Evolutionary conservation across 192 early-diverging fungal species (phyloP).

Genomic region (Allomyces macrogynus): DNA sequence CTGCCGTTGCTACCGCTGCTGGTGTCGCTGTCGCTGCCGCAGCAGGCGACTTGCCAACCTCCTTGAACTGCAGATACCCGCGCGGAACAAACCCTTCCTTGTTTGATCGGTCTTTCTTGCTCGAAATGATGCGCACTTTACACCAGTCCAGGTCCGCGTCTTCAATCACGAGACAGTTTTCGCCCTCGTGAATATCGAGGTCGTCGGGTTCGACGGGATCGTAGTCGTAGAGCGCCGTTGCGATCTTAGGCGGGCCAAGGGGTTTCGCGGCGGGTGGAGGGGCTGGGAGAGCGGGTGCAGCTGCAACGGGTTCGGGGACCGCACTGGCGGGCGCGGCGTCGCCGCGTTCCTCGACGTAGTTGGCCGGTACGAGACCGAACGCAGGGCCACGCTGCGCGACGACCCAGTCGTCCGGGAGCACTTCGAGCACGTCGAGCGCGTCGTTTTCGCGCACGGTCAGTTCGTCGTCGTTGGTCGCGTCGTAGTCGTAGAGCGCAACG

Average conservation of each 20-base stretch:
- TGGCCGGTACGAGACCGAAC: constrained; percentile 63
- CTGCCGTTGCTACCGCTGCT: not conserved
- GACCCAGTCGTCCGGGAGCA: constrained; percentile 84
- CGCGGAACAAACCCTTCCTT: not conserved
- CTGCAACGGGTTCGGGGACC: not conserved
- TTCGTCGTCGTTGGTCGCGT: constrained; percentile 64
- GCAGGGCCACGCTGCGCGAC: constrained; percentile 36
- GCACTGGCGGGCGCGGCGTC: not conserved
- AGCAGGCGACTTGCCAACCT: not conserved
- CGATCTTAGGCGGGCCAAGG: not conserved
- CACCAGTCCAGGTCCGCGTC: not conserved
- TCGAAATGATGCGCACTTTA: not conserved
- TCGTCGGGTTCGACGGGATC: not conserved
- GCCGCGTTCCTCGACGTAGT: constrained; percentile 48
- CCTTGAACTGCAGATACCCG: not conserved
- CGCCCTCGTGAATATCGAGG: not conserved
- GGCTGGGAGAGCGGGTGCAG: not conserved
- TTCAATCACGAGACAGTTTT: not conserved
- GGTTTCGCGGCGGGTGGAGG: not conserved
- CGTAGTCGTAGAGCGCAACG: constrained; percentile 63
- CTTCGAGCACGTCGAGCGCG: constrained; percentile 52
- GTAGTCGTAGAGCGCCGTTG: not conserved
- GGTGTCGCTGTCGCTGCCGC: constrained; percentile 1
- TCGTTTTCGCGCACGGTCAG: constrained; percentile 56
- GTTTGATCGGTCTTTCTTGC: not conserved